These are phyloP conservation scores for Mycosarcoma maydis DNA, from an alignment of 1,284 basidiomycete species.

Conservation along the genomic window DNA sequence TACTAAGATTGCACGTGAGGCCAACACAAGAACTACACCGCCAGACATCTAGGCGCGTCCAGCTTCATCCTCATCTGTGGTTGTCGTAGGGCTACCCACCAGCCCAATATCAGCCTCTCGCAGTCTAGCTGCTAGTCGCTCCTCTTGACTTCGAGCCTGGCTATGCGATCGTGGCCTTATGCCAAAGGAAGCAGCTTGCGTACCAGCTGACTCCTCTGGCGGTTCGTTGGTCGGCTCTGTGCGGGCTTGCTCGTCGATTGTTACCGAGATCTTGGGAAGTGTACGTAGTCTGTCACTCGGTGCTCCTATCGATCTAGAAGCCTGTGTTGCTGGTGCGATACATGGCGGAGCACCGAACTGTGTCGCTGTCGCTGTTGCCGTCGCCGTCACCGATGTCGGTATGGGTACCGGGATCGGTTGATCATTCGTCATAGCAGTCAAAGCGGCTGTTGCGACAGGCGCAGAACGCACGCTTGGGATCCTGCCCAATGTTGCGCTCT, in stretches of 20 bases:
- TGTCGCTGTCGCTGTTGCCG: not conserved
- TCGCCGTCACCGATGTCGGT: too few relatives aligned
- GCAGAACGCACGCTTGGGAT: slow-evolving; percentile 45
- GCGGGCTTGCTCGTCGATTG: slow-evolving; percentile 5
- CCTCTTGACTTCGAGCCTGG: slow-evolving; percentile 34
- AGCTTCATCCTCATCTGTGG: slow-evolving; percentile 23
- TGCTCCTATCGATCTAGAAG: not conserved
- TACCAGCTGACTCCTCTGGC: not conserved
- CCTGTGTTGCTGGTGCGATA: slow-evolving; percentile 2
- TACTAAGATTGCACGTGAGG: too few relatives aligned
- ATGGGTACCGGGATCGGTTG: not conserved
- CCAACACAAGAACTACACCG: too few relatives aligned
- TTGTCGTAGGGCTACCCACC: slow-evolving; percentile 44
- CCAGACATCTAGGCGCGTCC: slow-evolving; percentile 1
- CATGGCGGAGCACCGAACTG: slow-evolving; percentile 9
- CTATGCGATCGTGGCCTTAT: slow-evolving; percentile 10
- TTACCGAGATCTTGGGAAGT: slow-evolving; percentile 36
- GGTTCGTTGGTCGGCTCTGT: not conserved
- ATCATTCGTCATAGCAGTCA: slow-evolving; percentile 8
- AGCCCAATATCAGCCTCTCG: slow-evolving; percentile 52
- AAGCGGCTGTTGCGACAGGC: slow-evolving; percentile 27
- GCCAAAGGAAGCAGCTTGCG: slow-evolving; percentile 1
- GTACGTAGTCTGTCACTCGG: slow-evolving; percentile 3
- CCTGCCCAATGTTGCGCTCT: slow-evolving; percentile 16
- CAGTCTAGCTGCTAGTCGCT: slow-evolving; percentile 43